These are phyloP conservation scores for Chenopodium formosanum DNA, from an alignment of 148 eudicot species.

Conservation along the genomic window DNA sequence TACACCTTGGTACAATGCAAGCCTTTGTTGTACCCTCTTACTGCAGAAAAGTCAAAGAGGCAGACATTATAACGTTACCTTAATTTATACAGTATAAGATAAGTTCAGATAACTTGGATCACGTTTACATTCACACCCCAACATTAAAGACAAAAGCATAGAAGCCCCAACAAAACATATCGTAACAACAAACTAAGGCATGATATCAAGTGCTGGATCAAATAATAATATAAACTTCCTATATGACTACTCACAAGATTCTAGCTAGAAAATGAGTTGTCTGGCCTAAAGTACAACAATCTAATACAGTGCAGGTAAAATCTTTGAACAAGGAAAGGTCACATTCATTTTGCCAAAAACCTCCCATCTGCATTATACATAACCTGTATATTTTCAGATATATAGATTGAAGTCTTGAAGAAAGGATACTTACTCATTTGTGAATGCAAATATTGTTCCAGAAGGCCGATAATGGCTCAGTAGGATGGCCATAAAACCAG, in stretches of 20 bases:
- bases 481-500: constrained; percentile 91
- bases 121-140: neutral
- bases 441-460: constrained; percentile 91
- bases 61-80: constrained; percentile 3
- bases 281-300: neutral
- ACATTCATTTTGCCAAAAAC: neutral
- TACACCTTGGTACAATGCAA: constrained; percentile 93
- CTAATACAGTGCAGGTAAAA: neutral
- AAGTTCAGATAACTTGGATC: neutral
- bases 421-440: constrained; percentile 74
- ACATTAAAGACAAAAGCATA: neutral
- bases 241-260: neutral
- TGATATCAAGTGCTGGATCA: neutral
- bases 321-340: neutral
- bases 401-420: neutral
- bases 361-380: neutral
- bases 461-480: constrained; percentile 96
- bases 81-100: neutral
- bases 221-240: neutral
- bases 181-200: neutral
- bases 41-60: constrained; percentile 39
- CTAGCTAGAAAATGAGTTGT: neutral
- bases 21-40: constrained; percentile 77
- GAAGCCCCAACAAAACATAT: neutral
- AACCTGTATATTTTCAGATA: constrained; percentile 9